Evolutionary conservation across 139 green algal species (phyloP).

Genomic region (Pleodorina starrii): DNA sequence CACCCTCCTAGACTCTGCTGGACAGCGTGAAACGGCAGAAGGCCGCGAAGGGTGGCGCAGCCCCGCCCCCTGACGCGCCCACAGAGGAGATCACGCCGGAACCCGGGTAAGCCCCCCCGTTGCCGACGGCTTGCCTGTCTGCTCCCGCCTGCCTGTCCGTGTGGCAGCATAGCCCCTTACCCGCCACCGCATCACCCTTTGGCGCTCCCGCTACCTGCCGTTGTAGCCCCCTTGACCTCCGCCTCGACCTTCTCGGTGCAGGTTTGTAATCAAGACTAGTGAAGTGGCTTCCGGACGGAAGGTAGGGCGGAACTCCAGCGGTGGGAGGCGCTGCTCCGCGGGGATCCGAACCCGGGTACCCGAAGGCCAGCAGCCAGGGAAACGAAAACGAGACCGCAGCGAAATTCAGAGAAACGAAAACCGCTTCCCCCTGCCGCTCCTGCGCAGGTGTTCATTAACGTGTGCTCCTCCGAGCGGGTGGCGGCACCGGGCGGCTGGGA

Average conservation of each 20-base stretch:
- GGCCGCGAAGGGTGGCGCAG: constrained; percentile 15
- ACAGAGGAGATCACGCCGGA: constrained; percentile 66
- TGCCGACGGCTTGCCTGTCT: no score
- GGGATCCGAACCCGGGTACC: no score
- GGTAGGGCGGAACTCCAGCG: constrained; percentile 17
- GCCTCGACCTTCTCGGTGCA: constrained; percentile 39
- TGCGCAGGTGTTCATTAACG: constrained; percentile 79
- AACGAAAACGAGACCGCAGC: not conserved
- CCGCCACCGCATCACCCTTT: no score
- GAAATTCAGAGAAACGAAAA: not conserved
- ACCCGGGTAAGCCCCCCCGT: constrained; percentile 56
- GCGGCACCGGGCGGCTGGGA: constrained; percentile 69
- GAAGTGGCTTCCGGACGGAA: constrained; percentile 67
- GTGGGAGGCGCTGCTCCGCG: not conserved
- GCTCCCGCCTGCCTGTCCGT: no score
- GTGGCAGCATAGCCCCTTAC: no score
- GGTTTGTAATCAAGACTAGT: constrained; percentile 83
- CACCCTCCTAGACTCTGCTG: constrained; percentile 57
- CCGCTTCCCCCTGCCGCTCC: not conserved
- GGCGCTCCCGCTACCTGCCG: no score
- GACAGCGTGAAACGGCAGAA: constrained; percentile 65
- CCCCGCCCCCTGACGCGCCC: constrained; percentile 35
- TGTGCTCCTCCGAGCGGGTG: constrained; percentile 72
- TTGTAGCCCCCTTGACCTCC: no score
- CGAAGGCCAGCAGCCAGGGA: not conserved